Evolutionary conservation across 2,329 filamentous ascomycete genomes (phyloP).

Genomic region (Fusarium sp.): DNA sequence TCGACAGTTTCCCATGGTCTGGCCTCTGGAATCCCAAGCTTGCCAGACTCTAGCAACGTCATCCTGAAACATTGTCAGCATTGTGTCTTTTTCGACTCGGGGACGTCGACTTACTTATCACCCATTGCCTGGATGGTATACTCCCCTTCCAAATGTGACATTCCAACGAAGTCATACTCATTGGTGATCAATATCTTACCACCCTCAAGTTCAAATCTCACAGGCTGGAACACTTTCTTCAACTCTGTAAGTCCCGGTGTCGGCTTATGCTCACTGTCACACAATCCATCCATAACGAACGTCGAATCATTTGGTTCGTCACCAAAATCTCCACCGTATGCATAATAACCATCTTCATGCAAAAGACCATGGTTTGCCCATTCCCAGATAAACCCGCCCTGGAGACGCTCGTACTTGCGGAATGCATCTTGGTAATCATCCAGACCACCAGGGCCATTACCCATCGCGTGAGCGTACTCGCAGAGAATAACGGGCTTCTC

Average conservation of each 20-base stretch:
- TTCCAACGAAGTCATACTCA: constrained; percentile 14
- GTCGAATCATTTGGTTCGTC: constrained; percentile 15
- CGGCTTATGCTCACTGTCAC: constrained; percentile 16
- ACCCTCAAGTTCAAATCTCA: not conserved
- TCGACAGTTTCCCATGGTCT: not conserved
- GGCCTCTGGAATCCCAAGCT: not conserved
- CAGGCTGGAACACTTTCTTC: constrained; percentile 17
- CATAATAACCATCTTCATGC: constrained; percentile 19
- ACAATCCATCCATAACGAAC: constrained; percentile 20
- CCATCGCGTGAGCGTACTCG: constrained; percentile 18
- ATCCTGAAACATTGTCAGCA: not conserved
- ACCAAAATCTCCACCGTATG: constrained; percentile 21
- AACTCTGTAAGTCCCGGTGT: constrained; percentile 1
- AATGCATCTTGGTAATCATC: constrained; percentile 13
- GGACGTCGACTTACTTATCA: not conserved
- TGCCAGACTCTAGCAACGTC: not conserved
- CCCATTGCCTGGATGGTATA: not conserved
- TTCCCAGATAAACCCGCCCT: constrained; percentile 24
- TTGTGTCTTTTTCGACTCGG: fast-evolving
- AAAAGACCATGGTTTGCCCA: constrained; percentile 21
- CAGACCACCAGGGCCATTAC: constrained; percentile 1
- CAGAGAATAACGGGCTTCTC: constrained; percentile 19
- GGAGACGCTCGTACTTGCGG: constrained; percentile 9
- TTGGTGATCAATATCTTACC: not conserved
- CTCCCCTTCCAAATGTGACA: not conserved